Base-by-base conservation (phyloP, 257 asterid species). In the Perilla frutescens region DNA sequence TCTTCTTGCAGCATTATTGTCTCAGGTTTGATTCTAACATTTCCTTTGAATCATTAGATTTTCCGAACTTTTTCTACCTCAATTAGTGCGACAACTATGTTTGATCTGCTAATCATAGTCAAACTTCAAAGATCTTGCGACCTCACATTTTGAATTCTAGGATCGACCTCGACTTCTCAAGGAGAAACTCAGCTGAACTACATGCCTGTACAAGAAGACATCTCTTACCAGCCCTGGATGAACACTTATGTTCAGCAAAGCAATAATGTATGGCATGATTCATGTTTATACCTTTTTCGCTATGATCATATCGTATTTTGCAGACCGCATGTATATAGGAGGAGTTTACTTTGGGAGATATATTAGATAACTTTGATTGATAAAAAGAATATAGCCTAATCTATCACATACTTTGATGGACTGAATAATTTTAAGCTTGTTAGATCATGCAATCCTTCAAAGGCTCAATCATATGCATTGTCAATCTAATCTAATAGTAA, bases 201-300 rank as follows among this genome's bases (percentile, higher is more conserved):
- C 49, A 44, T 78, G 73, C 48, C 74, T 63, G 41, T 7, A 40
- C 82, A 49, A 55, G 56, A 68, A 44, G 67, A 72, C 72, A 31
- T 60, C 56, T 79, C 68, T 57, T 41, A 15, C 74, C 31, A 76
- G 45, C 75, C 48, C 32, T 54, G 65, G 62, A 20, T 50, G 39
- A 62, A 34, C 60, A 47, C 63, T 14, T 73, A 57, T 11, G 55
- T 29, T n/a, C 70, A 31, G 4, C 78, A 76, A 40, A 62, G 62
- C 66, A 43, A 34, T 44, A 73, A 62, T 72, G 83, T 82, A 74
- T 3, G 76, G 5, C 15, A 8, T 14, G 54, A 37, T 20, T 8
- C 43, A 31, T 4, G 37, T 31, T 13, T 36, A 1, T 40, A 66
- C 41, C 61, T 8, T 7, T 10, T 8, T n/a, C 1, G 11, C 1